phyloP scores from a whole-genome alignment of 306 rosid genomes.

The Mimosa pudica region DNA sequence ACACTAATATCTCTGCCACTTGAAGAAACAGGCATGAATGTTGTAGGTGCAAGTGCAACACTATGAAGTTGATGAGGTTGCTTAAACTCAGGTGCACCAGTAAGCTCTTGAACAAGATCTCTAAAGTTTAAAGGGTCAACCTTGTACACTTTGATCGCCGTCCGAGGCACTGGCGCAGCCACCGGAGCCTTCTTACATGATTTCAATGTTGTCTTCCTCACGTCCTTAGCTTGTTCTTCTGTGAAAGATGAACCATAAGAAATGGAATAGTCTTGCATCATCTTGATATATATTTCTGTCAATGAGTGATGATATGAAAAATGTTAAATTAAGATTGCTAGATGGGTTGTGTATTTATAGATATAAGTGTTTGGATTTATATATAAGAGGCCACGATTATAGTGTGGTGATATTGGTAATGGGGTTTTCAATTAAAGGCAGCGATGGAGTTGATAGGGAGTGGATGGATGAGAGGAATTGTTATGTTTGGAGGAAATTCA shows the following conservation, averaged over 20 bases:
- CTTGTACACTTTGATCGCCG: conserved; percentile 59
- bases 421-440: conserved; percentile 40
- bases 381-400: not conserved
- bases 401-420: not conserved
- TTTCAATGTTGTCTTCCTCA: conserved; percentile 50
- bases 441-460: conserved; percentile 19
- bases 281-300: not conserved
- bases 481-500: conserved; percentile 8
- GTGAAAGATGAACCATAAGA: conserved; percentile 43
- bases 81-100: conserved; percentile 62
- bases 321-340: not conserved
- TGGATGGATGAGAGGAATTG: not conserved
- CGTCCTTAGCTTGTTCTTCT: not conserved
- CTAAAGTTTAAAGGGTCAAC: conserved; percentile 80
- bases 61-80: conserved; percentile 40
- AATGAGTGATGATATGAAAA: too few species aligned
- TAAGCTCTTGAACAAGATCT: conserved; percentile 73
- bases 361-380: not conserved
- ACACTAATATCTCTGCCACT: not conserved
- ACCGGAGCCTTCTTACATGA: conserved; percentile 62
- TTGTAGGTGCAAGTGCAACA: not conserved
- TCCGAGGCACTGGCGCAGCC: conserved; percentile 54
- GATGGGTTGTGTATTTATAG: not conserved
- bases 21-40: conserved; percentile 20
- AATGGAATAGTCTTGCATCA: conserved; percentile 51